Base-by-base conservation (phyloP, 2,329 filamentous ascomycete species). In the Zasmidium citrigriseum region DNA sequence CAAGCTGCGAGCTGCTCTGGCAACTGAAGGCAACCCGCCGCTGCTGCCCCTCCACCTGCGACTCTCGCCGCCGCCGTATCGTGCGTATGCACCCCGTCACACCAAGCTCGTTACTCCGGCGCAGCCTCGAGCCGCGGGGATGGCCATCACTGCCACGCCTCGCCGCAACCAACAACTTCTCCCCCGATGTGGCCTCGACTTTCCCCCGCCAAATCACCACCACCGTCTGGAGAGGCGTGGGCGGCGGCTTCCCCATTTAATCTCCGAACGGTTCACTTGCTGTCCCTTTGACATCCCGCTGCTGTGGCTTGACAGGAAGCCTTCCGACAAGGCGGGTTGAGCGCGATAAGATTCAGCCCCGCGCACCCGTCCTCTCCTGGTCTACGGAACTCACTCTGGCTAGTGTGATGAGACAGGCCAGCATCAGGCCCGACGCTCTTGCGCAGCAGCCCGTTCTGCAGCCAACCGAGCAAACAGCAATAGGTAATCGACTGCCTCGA, bases 271-370 rank as follows among this genome's bases (percentile, higher is more conserved):
- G 34, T 41, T 41, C 34, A n/a, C 34, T 41, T 41, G 12, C 4
- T 41, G 34, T 16, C 34, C 34, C 34, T 41, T 9, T 4, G 34
- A 41, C 34, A 16, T 14, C 27, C 27, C 27, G 27, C 14, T 29
- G 27, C 27, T 29, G 27, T 29, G 34, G 34, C 34, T 41, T 41
- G 16, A 16, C 34, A 4, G 14, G 34, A 41, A 9, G 34, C 44
- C 24, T 24, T 29, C 46, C 56, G 46, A 45, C 27, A 58, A 24
- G n/a, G 25, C 55, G 55, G 44, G 50, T 54, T 34, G 44, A 18
- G 50, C 22, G 27, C 23, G 45, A 52, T 48, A 52, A 22, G 48
- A 45, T 57, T 53, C 50, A 49, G 50, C 55, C 55, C 55, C 50
- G 38, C 29, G n/a, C 51, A 21, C 22, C 21, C 18, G 34, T 11